Evolutionary conservation across 2,329 filamentous ascomycete species (phyloP), one percentile per base, ranked within the genome.

Genomic region (Hypoxylon sp.): DNA sequence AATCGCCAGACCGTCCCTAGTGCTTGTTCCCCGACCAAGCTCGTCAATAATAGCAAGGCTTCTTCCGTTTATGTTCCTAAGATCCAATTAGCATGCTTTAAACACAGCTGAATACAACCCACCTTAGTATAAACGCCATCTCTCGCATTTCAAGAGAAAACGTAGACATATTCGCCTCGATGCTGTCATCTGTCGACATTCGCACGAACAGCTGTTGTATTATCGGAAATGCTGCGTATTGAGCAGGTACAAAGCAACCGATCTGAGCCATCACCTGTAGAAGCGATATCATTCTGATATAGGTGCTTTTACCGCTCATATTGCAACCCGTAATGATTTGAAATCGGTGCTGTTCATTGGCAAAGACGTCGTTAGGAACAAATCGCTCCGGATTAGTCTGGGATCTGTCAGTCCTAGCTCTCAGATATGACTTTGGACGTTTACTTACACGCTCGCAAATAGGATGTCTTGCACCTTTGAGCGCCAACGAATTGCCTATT

Each of bases 241-340:
- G 83, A 0, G 93, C 94, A 0, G 95, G 95, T 1, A 98, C 90
- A 74, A 96, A 98, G 70, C 88, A 91, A 2, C 94, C 94, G 53
- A 97, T 89, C 72, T 99, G 95, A 0, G 93, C 93, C 93, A 99
- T 97, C 60, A 99, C 88, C 46, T 91, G 88, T 73, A 96, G 87
- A 30, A 99, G 80, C 0, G 94, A 92, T 22, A 97, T 83, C 1
- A 91, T 90, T 51, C 93, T 88, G 65, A 98, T 97, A 73, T 97
- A 98, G 0, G 94, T 99, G 67, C 91, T 97, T 76, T 98, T 99
- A 0, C 94, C 95, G 70, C 93, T 97, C 95, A 99, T 99, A 71
- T 99, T 99, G 75, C 92, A 96, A 3, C 95, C 94, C 0, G 94
- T 98, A 66, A 99, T 89, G 64, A 98, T 91, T 68, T 98, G 94